Percentiles rank a stretch among this genome's conserved stretches.
phyloP scores from a whole-genome alignment of 1,284 basidiomycete genomes.

The Trichosporon sp. region DNA sequence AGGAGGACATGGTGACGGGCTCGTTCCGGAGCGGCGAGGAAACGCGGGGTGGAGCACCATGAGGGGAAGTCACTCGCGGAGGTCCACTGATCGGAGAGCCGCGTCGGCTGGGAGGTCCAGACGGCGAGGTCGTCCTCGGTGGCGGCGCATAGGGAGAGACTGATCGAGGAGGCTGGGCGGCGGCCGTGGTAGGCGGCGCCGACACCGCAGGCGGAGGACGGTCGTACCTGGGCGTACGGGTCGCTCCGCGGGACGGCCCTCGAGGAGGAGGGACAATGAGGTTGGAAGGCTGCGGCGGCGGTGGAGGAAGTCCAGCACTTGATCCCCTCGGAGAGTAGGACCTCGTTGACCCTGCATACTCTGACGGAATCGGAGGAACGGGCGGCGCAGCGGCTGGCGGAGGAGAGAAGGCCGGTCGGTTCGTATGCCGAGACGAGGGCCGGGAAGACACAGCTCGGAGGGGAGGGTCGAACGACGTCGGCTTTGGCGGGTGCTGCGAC shows the following conservation, averaged over 20 bases:
- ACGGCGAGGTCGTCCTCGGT: not conserved
- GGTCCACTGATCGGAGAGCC: not conserved
- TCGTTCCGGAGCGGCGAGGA: constrained; percentile 18
- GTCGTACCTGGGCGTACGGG: not conserved
- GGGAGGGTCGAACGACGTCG: constrained; percentile 30
- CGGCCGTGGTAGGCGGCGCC: not conserved
- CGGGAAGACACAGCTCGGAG: constrained; percentile 19
- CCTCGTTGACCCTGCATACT: not conserved
- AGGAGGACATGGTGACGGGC: not conserved
- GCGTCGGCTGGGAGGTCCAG: not conserved
- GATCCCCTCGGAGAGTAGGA: not conserved
- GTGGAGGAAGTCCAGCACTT: not conserved
- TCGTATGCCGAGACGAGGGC: constrained; percentile 12
- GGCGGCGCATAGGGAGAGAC: not conserved
- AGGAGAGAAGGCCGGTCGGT: constrained; percentile 8
- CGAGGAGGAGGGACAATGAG: not conserved
- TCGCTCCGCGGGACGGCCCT: not conserved
- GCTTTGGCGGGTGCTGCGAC: constrained; percentile 13
- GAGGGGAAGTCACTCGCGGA: not conserved
- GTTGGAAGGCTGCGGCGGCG: not conserved
- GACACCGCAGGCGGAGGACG: not conserved
- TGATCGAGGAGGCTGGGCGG: not conserved
- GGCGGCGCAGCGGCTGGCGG: constrained; percentile 12
- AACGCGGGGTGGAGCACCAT: constrained; percentile 13
- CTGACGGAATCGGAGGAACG: constrained; percentile 13